phyloP scores from a whole-genome alignment of 2,329 filamentous ascomycete species.

The Calonectria montana region DNA sequence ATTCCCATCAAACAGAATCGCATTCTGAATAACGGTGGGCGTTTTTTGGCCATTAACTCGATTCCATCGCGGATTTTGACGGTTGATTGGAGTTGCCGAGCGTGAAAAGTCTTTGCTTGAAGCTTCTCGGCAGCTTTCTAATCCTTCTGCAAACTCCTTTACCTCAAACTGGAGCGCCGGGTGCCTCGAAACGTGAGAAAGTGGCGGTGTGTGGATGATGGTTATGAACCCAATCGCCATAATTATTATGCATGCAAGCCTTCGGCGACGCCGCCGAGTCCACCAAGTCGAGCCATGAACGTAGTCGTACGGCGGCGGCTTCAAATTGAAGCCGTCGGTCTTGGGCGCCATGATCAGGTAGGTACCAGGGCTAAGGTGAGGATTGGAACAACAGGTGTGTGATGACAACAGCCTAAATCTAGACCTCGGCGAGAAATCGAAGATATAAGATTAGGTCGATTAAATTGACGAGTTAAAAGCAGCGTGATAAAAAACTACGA shows the following conservation, averaged over 20 bases:
- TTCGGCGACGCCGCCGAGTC: neutral
- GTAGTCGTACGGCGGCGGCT: neutral
- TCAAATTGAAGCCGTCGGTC: neutral
- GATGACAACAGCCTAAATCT: neutral
- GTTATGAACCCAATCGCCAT: neutral
- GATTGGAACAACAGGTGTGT: no score
- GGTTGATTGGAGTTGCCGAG: neutral
- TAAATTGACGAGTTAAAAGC: neutral
- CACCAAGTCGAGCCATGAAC: neutral
- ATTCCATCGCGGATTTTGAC: conserved; percentile 9
- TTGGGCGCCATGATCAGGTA: neutral
- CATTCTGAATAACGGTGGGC: neutral
- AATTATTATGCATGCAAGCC: neutral
- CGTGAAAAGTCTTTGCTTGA: neutral
- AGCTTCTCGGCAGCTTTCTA: neutral
- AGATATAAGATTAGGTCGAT: neutral
- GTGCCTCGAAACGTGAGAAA: neutral
- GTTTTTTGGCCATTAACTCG: neutral
- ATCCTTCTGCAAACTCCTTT: neutral
- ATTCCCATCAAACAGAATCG: conserved; percentile 6
- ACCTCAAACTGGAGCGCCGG: neutral
- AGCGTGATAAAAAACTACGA: neutral
- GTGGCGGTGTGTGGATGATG: neutral
- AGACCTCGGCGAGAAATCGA: no score
- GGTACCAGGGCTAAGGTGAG: neutral